A percentile compares a stretch with the other conserved stretches of the same genome.
phyloP scores from a whole-genome alignment of 257 asterid genomes.

The Primulina huaijiensis region DNA sequence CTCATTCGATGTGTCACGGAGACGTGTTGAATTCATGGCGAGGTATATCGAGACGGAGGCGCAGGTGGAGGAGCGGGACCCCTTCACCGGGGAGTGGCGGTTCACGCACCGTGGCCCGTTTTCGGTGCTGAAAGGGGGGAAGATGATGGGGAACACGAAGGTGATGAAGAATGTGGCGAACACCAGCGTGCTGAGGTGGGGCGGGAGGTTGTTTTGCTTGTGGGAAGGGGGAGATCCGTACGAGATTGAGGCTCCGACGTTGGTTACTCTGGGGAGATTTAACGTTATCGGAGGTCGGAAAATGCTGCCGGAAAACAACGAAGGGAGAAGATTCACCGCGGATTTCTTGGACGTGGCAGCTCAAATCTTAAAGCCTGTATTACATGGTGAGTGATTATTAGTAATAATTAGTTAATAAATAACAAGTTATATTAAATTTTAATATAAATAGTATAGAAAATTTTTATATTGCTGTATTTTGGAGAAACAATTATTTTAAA shows the following conservation, averaged over 20 bases:
- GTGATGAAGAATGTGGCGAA: slow-evolving; percentile 99
- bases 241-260: slow-evolving; percentile 54
- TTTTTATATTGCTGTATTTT: no score
- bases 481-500: no score
- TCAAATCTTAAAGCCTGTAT: slow-evolving; percentile 64
- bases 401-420: no score
- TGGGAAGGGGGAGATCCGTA: slow-evolving; percentile 99
- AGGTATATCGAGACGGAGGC: slow-evolving; percentile 94
- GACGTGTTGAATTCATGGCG: slow-evolving; percentile 75
- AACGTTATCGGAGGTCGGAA: slow-evolving; percentile 32
- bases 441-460: no score
- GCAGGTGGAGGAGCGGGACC: slow-evolving; percentile 80
- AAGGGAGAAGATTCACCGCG: slow-evolving; percentile 10
- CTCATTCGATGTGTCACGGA: slow-evolving; percentile 38
- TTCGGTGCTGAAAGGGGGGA: slow-evolving; percentile 82
- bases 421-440: no score
- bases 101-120: slow-evolving; percentile 98
- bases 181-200: slow-evolving; percentile 88
- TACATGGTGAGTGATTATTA: slow-evolving; percentile 44
- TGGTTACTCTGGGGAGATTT: slow-evolving; percentile 63
- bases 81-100: slow-evolving; percentile 77
- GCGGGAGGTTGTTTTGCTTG: slow-evolving; percentile 70
- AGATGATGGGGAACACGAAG: slow-evolving; percentile 86
- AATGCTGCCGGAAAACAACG: slow-evolving; percentile 21
- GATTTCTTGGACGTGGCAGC: slow-evolving; percentile 69